Conservation (phyloP, 805 yeast species). For the Lipomyces kockii region DNA sequence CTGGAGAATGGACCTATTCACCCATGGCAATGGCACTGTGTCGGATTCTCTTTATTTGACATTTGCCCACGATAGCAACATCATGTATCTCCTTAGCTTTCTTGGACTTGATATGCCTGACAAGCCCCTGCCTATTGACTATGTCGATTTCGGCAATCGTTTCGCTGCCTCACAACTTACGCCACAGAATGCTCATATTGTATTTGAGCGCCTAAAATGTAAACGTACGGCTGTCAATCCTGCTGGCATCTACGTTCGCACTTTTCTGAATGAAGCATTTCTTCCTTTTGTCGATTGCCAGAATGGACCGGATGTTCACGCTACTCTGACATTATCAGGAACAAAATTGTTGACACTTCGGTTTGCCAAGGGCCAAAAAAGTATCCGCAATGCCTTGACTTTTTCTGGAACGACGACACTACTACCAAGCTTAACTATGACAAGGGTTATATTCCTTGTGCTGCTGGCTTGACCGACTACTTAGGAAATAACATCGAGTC, state of each 20-base stretch:
- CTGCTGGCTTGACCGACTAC: conserved; percentile 24
- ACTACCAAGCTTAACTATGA: conserved; percentile 32
- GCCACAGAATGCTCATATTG: conserved; percentile 63
- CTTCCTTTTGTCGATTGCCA: conserved; percentile 55
- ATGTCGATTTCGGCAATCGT: conserved; percentile 53
- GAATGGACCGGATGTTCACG: conserved; percentile 60
- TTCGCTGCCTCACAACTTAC: conserved; percentile 56
- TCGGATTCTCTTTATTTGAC: conserved; percentile 47
- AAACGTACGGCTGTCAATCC: conserved; percentile 42
- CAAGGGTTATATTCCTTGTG: conserved; percentile 23
- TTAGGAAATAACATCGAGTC: neutral
- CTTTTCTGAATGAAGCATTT: conserved; percentile 59
- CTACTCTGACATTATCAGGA: conserved; percentile 37
- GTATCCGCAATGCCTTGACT: conserved; percentile 37
- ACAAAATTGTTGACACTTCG: conserved; percentile 18
- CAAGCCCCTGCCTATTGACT: conserved; percentile 51
- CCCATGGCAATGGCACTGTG: conserved; percentile 39
- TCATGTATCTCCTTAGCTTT: conserved; percentile 55
- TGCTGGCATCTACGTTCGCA: conserved; percentile 51
- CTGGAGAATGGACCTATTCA: conserved; percentile 48
- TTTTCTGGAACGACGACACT: conserved; percentile 42
- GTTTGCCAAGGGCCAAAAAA: conserved; percentile 33
- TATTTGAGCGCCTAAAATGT: conserved; percentile 57
- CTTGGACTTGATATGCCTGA: conserved; percentile 53
- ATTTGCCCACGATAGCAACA: conserved; percentile 63